A percentile compares a stretch with the other conserved stretches of the same genome.
Evolutionary conservation across 2,329 filamentous ascomycete species (phyloP).

Genomic region (Metarhizium sp.): DNA sequence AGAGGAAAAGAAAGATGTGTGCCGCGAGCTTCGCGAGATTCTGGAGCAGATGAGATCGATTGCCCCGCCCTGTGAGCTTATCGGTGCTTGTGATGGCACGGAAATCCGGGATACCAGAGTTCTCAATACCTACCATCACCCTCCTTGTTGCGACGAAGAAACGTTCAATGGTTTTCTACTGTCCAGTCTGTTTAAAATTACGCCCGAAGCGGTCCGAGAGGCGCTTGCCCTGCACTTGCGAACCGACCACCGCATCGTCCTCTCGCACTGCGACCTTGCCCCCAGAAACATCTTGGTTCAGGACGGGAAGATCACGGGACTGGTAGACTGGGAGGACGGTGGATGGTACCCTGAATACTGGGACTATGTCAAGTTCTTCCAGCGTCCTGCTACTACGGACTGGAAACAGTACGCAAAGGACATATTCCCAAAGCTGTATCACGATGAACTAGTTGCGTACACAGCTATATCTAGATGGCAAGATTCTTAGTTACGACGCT

Average conservation of each 20-base stretch:
- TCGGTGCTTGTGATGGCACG: conserved; percentile 16
- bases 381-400: conserved; percentile 10
- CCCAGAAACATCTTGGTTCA: conserved; percentile 33
- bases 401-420: conserved; percentile 15
- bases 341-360: conserved; percentile 38
- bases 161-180: conserved; percentile 18
- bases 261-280: conserved; percentile 42
- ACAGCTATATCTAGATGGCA: conserved; percentile 15
- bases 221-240: conserved; percentile 15
- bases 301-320: conserved; percentile 27
- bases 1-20: conserved; percentile 12
- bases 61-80: conserved; percentile 11
- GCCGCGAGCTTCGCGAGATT: conserved; percentile 16
- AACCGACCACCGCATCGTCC: conserved; percentile 24
- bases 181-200: conserved; percentile 7
- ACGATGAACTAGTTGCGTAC: conserved; percentile 16
- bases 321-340: conserved; percentile 38
- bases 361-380: conserved; percentile 25
- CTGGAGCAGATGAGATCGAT: conserved; percentile 16
- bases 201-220: conserved; percentile 10
- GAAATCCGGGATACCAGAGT: conserved; percentile 17
- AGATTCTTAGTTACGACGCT: conserved; percentile 6
- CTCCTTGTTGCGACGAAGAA: conserved; percentile 12
- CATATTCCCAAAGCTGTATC: conserved; percentile 17
- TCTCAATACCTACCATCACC: conserved; percentile 12